Evolutionary conservation across 371 early-diverging fungal species (phyloP), one percentile per base, ranked within the genome.

Genomic region (Saksenaea oblongispora): DNA sequence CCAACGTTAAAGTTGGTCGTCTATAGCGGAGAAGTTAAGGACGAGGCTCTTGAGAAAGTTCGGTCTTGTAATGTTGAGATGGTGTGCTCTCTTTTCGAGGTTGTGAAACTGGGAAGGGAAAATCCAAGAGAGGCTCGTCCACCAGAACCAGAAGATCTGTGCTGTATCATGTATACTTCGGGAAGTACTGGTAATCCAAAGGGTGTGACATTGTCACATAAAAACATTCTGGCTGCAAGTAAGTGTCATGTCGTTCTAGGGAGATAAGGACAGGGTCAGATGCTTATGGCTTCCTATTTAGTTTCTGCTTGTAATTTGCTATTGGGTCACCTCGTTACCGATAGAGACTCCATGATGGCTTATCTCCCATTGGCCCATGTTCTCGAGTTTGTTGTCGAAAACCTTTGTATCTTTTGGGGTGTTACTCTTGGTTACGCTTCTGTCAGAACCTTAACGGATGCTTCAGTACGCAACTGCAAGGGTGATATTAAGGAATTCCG

Each of bases 321-420:
- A 56, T 64, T 87, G 66, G 83, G 81, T 42, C 72, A 78, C 56
- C 34, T 81, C 13, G 35, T 84, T 36, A 76, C 70, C 22, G 78
- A 73, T 34, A 75, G 78, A 39, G 91, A 91, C 64, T 72, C 77
- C 14, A 82, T 96, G 76, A 83, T 98, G 58, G 94, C 95, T 14
- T 97, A 95, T 75, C 83, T 99, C 56, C 99, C 99, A 7, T 80
- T 97, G 17, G 96, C 98, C 41, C 99, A 99, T 82, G 91, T 93
- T 7, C 82, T 93, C 61, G 95, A 95, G 65, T 89, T 94, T 74
- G 76, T 91, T 24, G 94, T 94, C 41, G 93, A 95, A 67, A 83
- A 86, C 54, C 72, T 88, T 26, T 82, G 86, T 69, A 66, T 96
- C 4, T 89, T 85, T 64, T 86, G 84, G 75, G 96, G 96, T 59